Percentiles rank a stretch among this genome's conserved stretches.
phyloP scores from a whole-genome alignment of 2,329 filamentous ascomycete species.

The Calycina marina region DNA sequence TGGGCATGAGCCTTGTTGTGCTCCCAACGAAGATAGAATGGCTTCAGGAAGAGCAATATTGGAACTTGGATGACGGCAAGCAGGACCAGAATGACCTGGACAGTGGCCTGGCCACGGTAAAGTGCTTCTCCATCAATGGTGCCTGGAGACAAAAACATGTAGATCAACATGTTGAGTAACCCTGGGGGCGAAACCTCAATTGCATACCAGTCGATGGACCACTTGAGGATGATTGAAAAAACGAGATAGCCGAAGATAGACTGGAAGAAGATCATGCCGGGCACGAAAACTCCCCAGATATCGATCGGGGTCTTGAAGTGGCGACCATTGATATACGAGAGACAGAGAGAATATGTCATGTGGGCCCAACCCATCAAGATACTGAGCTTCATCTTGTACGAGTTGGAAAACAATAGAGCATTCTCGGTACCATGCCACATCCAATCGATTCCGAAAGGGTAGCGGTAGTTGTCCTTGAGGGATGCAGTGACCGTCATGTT shows the following conservation, averaged over 20 bases:
- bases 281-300: constrained; percentile 93
- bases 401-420: constrained; percentile 89
- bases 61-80: constrained; percentile 80
- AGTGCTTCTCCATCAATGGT: constrained; percentile 50
- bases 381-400: constrained; percentile 99
- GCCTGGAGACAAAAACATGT: constrained; percentile 94
- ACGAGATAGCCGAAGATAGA: constrained; percentile 95
- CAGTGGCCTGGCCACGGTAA: constrained; percentile 58
- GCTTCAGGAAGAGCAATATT: constrained; percentile 84
- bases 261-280: constrained; percentile 99
- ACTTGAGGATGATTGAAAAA: constrained; percentile 92
- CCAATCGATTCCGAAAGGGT: constrained; percentile 92
- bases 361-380: constrained; percentile 94
- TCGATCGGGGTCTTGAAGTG: constrained; percentile 94
- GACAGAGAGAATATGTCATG: constrained; percentile 96
- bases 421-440: constrained; percentile 96
- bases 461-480: constrained; percentile 62
- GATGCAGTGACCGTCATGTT: constrained; percentile 50
- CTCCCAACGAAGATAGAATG: constrained; percentile 86
- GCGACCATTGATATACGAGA: constrained; percentile 82
- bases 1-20: constrained; percentile 76
- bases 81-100: constrained; percentile 69
- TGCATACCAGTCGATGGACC: constrained; percentile 72
- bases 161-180: constrained; percentile 96
- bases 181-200: constrained; percentile 60